Conservation (phyloP, 2,329 filamentous ascomycete species). For the Myriosclerotinia scirpicola region DNA sequence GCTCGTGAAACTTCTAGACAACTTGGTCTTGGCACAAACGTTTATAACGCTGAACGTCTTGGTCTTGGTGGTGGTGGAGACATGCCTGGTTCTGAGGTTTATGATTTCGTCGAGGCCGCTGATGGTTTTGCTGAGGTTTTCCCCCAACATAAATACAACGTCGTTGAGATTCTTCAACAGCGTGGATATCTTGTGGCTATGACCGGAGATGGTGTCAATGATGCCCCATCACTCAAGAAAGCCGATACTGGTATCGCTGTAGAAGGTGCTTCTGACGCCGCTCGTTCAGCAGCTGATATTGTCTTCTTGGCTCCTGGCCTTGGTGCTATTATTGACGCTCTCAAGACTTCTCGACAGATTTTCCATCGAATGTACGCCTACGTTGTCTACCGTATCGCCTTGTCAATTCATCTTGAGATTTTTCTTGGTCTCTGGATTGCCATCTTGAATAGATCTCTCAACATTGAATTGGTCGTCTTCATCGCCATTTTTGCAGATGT, state of each 20-base stretch:
- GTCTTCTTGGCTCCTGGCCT: slow-evolving; percentile 91
- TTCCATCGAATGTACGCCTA: slow-evolving; percentile 98
- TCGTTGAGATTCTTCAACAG: slow-evolving; percentile 90
- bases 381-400: slow-evolving; percentile 90
- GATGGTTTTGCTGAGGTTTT: slow-evolving; percentile 95
- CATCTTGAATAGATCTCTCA: slow-evolving; percentile 79
- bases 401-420: slow-evolving; percentile 88
- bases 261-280: slow-evolving; percentile 87
- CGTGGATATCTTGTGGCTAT: slow-evolving; percentile 93
- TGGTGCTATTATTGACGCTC: slow-evolving; percentile 86
- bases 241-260: slow-evolving; percentile 96
- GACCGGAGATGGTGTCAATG: slow-evolving; percentile 96
- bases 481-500: slow-evolving; percentile 94
- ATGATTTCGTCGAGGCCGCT: slow-evolving; percentile 92
- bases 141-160: slow-evolving; percentile 93
- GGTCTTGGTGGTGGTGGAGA: slow-evolving; percentile 87
- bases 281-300: slow-evolving; percentile 87
- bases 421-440: slow-evolving; percentile 91
- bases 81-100: slow-evolving; percentile 91
- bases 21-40: slow-evolving; percentile 87
- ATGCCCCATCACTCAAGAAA: slow-evolving; percentile 89
- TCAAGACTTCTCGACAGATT: slow-evolving; percentile 91
- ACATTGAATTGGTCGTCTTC: slow-evolving; percentile 87
- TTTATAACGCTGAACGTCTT: slow-evolving; percentile 91
- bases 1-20: slow-evolving; percentile 88